These are phyloP conservation scores for Phytophthora tentaculata DNA, from an alignment of 352 stramenopile species.

Conservation along the genomic window DNA sequence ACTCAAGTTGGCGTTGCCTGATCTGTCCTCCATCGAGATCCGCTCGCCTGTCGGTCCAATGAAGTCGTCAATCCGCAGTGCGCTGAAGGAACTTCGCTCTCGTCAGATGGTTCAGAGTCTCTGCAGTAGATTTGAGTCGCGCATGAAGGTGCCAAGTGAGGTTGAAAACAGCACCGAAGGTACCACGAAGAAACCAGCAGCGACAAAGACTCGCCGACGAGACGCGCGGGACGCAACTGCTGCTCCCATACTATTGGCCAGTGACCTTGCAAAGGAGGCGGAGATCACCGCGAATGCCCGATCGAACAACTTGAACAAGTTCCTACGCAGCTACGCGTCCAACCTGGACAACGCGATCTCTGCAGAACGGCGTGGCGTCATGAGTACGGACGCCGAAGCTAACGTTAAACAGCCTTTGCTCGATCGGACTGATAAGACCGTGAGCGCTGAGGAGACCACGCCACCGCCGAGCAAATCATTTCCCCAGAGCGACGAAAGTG, in stretches of 20 bases:
- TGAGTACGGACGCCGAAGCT: conserved; percentile 24
- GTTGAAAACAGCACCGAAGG: conserved; percentile 18
- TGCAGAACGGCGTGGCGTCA: conserved; percentile 11
- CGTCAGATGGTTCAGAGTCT: conserved; percentile 57
- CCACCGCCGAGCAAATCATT: background rate
- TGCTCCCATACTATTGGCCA: conserved; percentile 14
- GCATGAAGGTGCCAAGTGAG: conserved; percentile 23
- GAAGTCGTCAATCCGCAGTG: conserved; percentile 56
- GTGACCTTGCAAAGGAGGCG: conserved; percentile 12
- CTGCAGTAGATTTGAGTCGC: conserved; percentile 61
- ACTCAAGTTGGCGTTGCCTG: conserved; percentile 33
- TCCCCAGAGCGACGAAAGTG: conserved; percentile 7
- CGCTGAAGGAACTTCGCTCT: conserved; percentile 54
- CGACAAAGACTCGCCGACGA: conserved; percentile 18
- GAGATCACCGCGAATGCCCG: conserved; percentile 32
- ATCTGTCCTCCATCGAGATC: conserved; percentile 31
- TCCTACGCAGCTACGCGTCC: conserved; percentile 66
- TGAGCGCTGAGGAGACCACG: conserved; percentile 1
- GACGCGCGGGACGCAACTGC: conserved; percentile 21
- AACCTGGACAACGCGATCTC: conserved; percentile 58
- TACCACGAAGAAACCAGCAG: conserved; percentile 9
- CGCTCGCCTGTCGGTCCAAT: conserved; percentile 36
- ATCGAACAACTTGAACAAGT: conserved; percentile 73
- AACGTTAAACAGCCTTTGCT: conserved; percentile 27
- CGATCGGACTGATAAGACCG: conserved; percentile 8